Evolutionary conservation across 1,284 basidiomycete species (phyloP).

Genomic region (Pseudozyma pruni): DNA sequence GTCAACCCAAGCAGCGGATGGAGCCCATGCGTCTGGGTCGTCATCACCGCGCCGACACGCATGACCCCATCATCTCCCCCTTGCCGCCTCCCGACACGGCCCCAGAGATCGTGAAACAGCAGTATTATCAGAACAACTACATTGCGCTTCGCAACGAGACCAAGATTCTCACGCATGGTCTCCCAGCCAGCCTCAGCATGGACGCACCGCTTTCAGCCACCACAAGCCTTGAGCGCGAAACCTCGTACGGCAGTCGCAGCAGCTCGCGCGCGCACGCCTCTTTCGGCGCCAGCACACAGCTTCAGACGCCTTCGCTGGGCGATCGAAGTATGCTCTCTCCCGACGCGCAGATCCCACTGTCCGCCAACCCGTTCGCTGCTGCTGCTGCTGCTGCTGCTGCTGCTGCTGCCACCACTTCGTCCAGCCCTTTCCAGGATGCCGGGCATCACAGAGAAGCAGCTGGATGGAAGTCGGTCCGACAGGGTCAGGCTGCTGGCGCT

Average conservation of each 20-base stretch:
- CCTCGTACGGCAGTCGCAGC: constrained; percentile 38
- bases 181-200: constrained; percentile 22
- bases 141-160: constrained; percentile 42
- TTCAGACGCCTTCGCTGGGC: constrained; percentile 50
- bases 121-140: constrained; percentile 51
- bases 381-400: too few species aligned
- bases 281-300: constrained; percentile 41
- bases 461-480: constrained; percentile 35
- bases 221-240: constrained; percentile 29
- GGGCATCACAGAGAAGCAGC: constrained; percentile 19
- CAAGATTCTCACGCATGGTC: constrained; percentile 34
- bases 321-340: constrained; percentile 53
- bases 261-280: constrained; percentile 41
- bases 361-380: constrained; percentile 36
- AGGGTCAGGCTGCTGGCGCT: constrained; percentile 18
- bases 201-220: constrained; percentile 39
- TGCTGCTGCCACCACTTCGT: constrained; percentile 23
- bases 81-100: constrained; percentile 13
- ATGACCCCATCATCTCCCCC: constrained; percentile 39
- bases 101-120: constrained; percentile 45
- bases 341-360: constrained; percentile 26
- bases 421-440: constrained; percentile 26
- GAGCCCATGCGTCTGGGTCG: constrained; percentile 37
- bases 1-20: constrained; percentile 21
- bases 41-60: constrained; percentile 47